Percentiles rank a stretch among this genome's conserved stretches.
phyloP scores from a whole-genome alignment of 2,329 filamentous ascomycete genomes.

The Calonectria ilicicola region DNA sequence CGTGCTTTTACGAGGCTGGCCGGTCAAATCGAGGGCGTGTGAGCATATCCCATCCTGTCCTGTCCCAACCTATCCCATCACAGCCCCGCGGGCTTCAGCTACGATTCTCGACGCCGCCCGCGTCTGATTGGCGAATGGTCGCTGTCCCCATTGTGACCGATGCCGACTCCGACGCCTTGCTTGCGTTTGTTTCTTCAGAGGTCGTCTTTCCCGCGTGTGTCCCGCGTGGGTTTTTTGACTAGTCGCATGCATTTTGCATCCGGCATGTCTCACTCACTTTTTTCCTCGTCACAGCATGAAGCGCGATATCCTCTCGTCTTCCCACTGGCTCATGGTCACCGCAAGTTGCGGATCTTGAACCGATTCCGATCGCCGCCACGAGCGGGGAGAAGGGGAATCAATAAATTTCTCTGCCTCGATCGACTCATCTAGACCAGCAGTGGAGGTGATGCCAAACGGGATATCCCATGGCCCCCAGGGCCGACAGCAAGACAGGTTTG shows the following conservation, averaged over 20 bases:
- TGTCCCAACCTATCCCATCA: too few species aligned
- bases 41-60: background rate
- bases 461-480: background rate
- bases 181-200: background rate
- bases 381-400: background rate
- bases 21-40: constrained; percentile 4
- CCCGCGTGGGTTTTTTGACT: background rate
- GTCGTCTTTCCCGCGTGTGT: background rate
- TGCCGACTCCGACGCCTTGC: background rate
- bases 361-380: constrained; percentile 1
- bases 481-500: background rate
- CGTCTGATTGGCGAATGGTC: background rate
- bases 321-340: background rate
- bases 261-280: background rate
- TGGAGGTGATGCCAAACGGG: background rate
- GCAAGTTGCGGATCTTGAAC: background rate
- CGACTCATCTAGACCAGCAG: background rate
- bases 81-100: constrained; percentile 2
- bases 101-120: background rate
- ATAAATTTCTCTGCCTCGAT: background rate
- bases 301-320: background rate
- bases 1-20: constrained; percentile 33
- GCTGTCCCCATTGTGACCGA: constrained; percentile 7
- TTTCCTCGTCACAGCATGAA: background rate
- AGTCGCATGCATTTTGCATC: background rate